Evolutionary conservation across 768 basidiomycete genomes (phyloP).

Genomic region (Polyporus arcularius): DNA sequence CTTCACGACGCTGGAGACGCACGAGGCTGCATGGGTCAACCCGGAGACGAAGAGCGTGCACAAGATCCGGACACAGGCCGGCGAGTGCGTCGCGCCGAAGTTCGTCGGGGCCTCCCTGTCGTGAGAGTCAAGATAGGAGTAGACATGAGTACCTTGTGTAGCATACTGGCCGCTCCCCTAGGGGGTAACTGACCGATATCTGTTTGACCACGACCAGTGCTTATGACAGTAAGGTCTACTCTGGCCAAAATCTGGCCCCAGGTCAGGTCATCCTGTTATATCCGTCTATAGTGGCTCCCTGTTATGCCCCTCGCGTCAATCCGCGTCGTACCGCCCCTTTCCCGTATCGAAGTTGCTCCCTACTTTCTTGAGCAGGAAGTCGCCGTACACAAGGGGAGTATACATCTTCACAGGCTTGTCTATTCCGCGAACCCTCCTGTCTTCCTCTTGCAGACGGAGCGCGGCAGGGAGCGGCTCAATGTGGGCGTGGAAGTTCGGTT

Average conservation of each 20-base stretch:
- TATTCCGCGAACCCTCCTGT: slow-evolving; percentile 16
- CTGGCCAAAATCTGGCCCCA: too few relatives aligned
- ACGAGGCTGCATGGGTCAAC: slow-evolving; percentile 93
- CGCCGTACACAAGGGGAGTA: slow-evolving; percentile 68
- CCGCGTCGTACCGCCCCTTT: slow-evolving; percentile 33
- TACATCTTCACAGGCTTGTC: slow-evolving; percentile 34
- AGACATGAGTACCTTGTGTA: not conserved
- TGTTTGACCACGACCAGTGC: too few relatives aligned
- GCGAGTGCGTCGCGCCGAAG: slow-evolving; percentile 77
- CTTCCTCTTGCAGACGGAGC: slow-evolving; percentile 42
- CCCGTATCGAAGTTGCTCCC: slow-evolving; percentile 64
- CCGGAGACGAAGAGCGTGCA: slow-evolving; percentile 77
- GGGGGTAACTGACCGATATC: not conserved
- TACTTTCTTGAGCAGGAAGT: slow-evolving; percentile 76
- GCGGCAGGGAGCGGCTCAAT: slow-evolving; percentile 69
- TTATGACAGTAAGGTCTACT: too few relatives aligned
- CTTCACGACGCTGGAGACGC: slow-evolving; percentile 88
- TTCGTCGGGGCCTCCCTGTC: slow-evolving; percentile 92
- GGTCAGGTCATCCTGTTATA: not conserved
- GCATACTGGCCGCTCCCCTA: not conserved
- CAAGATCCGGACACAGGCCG: slow-evolving; percentile 83
- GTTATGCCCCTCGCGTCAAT: not conserved
- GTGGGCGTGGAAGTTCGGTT: slow-evolving; percentile 79
- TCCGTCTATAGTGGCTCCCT: not conserved
- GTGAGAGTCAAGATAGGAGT: slow-evolving; percentile 37